Evolutionary conservation across 345 rosid species (phyloP).

Genomic region (Mallotus nudiflorus): DNA sequence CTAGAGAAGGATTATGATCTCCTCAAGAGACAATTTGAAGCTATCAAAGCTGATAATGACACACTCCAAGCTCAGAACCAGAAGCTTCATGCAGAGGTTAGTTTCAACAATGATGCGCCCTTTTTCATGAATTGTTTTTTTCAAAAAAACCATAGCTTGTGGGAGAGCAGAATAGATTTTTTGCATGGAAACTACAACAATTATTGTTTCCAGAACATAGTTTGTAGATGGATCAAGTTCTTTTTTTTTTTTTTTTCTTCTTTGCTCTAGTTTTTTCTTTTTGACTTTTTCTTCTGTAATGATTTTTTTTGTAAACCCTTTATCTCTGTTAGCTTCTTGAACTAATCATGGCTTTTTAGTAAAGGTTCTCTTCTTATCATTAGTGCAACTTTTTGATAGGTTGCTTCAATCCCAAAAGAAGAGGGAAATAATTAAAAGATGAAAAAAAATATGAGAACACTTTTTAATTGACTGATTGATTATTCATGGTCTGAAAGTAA

Average conservation of each 20-base stretch:
- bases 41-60: slow-evolving; percentile 75
- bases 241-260: slow-evolving; percentile 13
- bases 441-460: neutral
- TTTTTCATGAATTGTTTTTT: neutral
- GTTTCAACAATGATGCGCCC: neutral
- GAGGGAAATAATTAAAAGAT: neutral
- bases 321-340: slow-evolving; percentile 17
- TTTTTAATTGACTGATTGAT: slow-evolving; percentile 12
- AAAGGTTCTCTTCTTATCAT: slow-evolving; percentile 22
- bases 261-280: slow-evolving; percentile 7
- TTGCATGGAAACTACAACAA: slow-evolving; percentile 12
- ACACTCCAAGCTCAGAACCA: slow-evolving; percentile 85
- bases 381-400: slow-evolving; percentile 7
- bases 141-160: neutral
- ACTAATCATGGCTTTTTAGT: slow-evolving; percentile 18
- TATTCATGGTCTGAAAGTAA: slow-evolving; percentile 11
- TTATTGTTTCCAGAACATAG: neutral
- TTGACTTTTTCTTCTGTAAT: slow-evolving; percentile 26
- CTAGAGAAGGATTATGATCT: slow-evolving; percentile 92
- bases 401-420: neutral
- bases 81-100: slow-evolving; percentile 81
- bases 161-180: neutral
- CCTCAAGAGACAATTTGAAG: slow-evolving; percentile 77
- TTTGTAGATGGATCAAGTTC: slow-evolving; percentile 23
- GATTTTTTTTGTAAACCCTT: slow-evolving; percentile 23